Evolutionary conservation across 495 filamentous ascomycete genomes (phyloP), one percentile per base, ranked within the genome.

Genomic region (Aspergillus cavernicola): DNA sequence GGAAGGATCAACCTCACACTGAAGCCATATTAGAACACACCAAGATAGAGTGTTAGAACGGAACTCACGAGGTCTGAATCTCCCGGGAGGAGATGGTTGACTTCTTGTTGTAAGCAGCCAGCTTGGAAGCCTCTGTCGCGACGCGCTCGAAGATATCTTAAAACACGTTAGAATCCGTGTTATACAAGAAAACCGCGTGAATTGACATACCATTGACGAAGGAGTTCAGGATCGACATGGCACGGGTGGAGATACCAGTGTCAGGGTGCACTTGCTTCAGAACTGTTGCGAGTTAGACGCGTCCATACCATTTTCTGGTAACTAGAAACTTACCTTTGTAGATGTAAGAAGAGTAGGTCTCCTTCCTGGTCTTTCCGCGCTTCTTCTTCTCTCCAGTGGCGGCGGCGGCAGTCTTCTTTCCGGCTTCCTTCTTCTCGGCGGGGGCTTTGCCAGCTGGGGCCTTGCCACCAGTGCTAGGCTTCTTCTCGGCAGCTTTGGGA

Each of bases 91-190:
- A 97, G 80, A 98, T 98, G 75, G 93, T 98, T 39, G 92, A 97
- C 83, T 98, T 98, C 88, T 98, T 98, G 86, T 98, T 98, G 82
- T 98, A 98, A 48, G 93, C 95, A 61, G 93, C 93, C 41, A 98
- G 85, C 86, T 98, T 98, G 69, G 90, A 96, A 37, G 93, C 93
- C 75, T 98, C 93, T 50, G 93, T 97, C 43, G 93, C 93, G 62
- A 98, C 93, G 62, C 93, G 95, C 86, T 98, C 93, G 75, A 98
- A 98, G 71, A 98, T 98, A 67, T 98, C 92, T 97, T 33, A n/a
- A 19, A 19, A 43, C 62, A 37, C 61, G 53, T 59, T 20, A 37
- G 48, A 46, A 20, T 20, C 23, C 22, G 8, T 2, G 31, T 18
- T 19, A 40, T 50, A 35, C 40, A 33, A 19, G n/a, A 37, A 22